Evolutionary conservation across 257 asterid genomes (phyloP), one percentile per base, ranked within the genome.

Genomic region (Lantana camara): DNA sequence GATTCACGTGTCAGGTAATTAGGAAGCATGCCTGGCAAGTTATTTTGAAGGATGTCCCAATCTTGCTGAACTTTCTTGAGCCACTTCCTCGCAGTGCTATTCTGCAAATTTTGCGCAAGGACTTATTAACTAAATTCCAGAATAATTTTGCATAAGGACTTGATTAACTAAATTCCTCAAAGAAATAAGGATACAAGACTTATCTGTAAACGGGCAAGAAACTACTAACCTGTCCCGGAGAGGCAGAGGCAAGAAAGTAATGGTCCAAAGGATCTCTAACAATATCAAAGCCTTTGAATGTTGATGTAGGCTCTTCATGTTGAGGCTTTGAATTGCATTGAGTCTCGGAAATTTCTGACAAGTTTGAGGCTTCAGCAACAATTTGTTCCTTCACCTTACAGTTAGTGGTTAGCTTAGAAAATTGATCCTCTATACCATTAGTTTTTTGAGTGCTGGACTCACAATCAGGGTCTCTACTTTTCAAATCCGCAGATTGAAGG

Each of bases 31-130:
- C 99, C 98, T 1, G 99, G 99, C 47, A 94, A 81, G 81, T 94
- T 94, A 68, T 91, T 91, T 77, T 82, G 99, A 73, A 94, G 96
- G 68, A 94, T 90, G 73, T 79, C 86, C 99, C 99, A 94, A 74
- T 94, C 99, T 69, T 83, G 91, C 62, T 91, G 97, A 67, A 90
- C 91, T 81, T 91, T 94, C 91, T 74, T 86, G 62, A 94, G 96
- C 99, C 99, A 94, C 82, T 86, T 94, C 80, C 95, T 91, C 52
- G 88, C 82, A 64, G 96, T 86, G 53, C 59, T 80, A 69, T 72
- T 88, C 96, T 94, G 88, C 64, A 75, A 81, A 72, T 61, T 72
- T 67, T 51, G 57, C 32, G 32, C 12, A 41, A 57, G 34, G 38
- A 54, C 22, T 44, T 45, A 29, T 29, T 9, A 42, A n/a, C 40